Conservation (phyloP, 148 eudicot genomes). For the Oxyria digyna region DNA sequence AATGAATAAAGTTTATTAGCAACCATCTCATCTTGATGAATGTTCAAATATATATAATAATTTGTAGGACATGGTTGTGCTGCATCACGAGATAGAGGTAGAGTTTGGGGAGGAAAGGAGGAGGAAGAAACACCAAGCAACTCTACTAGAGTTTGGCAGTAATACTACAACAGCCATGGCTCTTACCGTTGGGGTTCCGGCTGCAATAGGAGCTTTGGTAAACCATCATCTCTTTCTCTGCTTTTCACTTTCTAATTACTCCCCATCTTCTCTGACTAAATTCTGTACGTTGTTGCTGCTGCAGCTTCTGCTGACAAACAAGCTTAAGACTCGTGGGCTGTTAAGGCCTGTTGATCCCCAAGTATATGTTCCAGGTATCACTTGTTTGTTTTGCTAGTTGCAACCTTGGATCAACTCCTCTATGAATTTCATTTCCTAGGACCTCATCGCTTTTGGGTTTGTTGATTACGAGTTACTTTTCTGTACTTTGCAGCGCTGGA, state of each 20-base stretch:
- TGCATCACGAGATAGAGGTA: constrained; percentile 88
- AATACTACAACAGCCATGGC: constrained; percentile 72
- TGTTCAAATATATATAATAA: too few relatives aligned
- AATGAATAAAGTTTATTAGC: too few relatives aligned
- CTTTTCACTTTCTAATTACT: too few relatives aligned
- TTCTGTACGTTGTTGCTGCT: constrained; percentile 1
- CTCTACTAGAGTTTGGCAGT: constrained; percentile 63
- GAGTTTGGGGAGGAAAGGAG: constrained; percentile 30
- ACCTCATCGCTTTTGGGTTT: too few relatives aligned
- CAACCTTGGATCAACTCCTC: neutral
- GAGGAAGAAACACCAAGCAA: constrained; percentile 57
- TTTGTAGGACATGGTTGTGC: constrained; percentile 80
- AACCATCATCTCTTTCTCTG: too few relatives aligned
- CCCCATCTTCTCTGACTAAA: too few relatives aligned
- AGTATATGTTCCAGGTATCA: constrained; percentile 76
- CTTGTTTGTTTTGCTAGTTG: neutral
- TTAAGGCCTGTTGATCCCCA: constrained; percentile 77
- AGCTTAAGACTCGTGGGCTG: constrained; percentile 61
- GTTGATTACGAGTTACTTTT: neutral
- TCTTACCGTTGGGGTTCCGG: constrained; percentile 82
- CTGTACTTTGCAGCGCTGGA: constrained; percentile 43
- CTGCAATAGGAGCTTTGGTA: constrained; percentile 94
- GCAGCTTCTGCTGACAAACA: constrained; percentile 77
- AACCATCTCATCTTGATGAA: neutral
- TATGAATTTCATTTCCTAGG: too few relatives aligned